phyloP scores from a whole-genome alignment of 176 grass and related monocot species.

The Secale cereale region DNA sequence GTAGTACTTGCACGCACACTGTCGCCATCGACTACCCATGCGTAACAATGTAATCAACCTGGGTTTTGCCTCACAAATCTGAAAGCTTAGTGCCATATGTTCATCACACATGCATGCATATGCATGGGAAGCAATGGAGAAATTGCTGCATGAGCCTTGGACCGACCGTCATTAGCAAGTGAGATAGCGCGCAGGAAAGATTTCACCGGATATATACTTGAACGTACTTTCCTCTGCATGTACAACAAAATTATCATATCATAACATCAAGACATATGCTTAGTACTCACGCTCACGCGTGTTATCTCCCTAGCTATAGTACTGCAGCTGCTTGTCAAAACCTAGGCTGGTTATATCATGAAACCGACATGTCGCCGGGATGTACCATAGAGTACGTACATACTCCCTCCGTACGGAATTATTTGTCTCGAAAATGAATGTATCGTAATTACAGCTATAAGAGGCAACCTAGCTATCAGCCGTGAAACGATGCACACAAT shows the following conservation, averaged over 20 bases:
- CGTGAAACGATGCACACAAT: constrained; percentile 8
- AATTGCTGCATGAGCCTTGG: neutral
- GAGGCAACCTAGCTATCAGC: neutral
- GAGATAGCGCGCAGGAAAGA: neutral
- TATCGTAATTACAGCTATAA: neutral
- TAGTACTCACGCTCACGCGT: neutral
- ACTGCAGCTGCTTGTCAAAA: neutral
- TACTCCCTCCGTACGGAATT: too few relatives aligned
- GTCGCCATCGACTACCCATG: neutral
- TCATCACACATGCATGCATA: neutral
- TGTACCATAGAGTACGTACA: neutral
- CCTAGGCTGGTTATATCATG: neutral
- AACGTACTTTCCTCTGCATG: neutral
- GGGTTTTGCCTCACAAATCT: neutral
- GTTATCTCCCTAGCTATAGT: neutral
- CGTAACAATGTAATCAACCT: neutral
- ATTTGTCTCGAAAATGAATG: too few relatives aligned
- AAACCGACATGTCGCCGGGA: neutral
- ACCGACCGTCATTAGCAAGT: neutral
- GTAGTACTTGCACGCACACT: neutral
- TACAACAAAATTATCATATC: neutral
- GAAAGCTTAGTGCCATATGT: neutral
- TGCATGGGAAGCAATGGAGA: neutral
- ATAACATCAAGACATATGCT: neutral
- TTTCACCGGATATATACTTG: neutral